Conservation (phyloP, 768 basidiomycete species). For the Gelatoporia subvermispora region DNA sequence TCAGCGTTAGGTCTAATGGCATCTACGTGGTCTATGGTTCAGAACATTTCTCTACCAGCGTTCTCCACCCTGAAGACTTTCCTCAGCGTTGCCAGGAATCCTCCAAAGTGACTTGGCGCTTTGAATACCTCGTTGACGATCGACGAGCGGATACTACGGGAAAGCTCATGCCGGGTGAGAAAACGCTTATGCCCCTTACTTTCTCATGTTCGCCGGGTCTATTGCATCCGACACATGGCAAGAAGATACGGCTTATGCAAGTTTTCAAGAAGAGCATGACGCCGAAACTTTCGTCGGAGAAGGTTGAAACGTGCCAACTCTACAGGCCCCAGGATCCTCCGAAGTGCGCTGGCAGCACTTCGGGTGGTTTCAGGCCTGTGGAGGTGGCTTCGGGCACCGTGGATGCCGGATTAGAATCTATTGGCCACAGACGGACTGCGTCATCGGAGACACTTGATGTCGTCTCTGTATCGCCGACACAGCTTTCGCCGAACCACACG, state of each 20-base stretch:
- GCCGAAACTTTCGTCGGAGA: slow-evolving; percentile 58
- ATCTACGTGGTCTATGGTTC: slow-evolving; percentile 70
- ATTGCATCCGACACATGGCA: slow-evolving; percentile 58
- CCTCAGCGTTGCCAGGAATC: slow-evolving; percentile 5
- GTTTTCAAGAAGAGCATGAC: slow-evolving; percentile 66
- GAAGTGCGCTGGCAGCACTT: no score
- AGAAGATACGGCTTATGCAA: slow-evolving; percentile 56
- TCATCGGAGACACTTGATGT: not conserved
- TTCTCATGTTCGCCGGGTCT: slow-evolving; percentile 73
- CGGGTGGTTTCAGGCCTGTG: not conserved
- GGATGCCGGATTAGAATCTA: not conserved
- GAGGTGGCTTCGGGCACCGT: not conserved
- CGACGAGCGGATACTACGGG: slow-evolving; percentile 31
- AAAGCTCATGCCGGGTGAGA: slow-evolving; percentile 55
- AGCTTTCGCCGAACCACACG: not conserved
- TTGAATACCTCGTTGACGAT: slow-evolving; percentile 75
- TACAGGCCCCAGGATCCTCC: no score
- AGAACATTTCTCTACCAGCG: slow-evolving; percentile 36
- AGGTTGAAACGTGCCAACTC: not conserved
- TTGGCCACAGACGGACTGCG: not conserved
- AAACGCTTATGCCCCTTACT: slow-evolving; percentile 62
- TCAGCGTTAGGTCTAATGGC: slow-evolving; percentile 65
- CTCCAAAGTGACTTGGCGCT: slow-evolving; percentile 60
- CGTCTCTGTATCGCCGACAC: not conserved
- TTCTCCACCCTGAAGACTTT: not conserved